Conservation (phyloP, 306 rosid species). For the Acmispon strigosus region DNA sequence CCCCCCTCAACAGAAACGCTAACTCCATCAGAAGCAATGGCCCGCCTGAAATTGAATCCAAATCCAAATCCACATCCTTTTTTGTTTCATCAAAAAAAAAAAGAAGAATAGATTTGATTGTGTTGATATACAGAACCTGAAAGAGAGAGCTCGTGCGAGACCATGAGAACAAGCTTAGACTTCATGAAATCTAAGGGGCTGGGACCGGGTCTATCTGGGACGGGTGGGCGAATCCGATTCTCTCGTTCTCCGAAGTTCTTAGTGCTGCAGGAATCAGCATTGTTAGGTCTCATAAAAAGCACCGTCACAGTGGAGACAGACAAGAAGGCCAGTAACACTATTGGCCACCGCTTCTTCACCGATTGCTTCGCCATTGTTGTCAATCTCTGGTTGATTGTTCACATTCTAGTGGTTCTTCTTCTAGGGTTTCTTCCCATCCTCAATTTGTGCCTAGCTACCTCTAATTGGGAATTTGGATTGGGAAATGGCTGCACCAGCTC, state of each 20-base stretch:
- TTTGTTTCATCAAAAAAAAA: not conserved
- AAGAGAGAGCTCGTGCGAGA: constrained; percentile 77
- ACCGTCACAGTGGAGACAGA: constrained; percentile 4
- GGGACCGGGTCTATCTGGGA: constrained; percentile 13
- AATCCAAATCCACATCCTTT: not conserved
- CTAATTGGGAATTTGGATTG: no score
- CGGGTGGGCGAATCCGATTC: constrained; percentile 19
- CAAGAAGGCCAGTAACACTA: constrained; percentile 20
- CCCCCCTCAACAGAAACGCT: constrained; percentile 68
- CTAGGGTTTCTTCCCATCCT: not conserved
- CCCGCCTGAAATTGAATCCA: constrained; percentile 51
- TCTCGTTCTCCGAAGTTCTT: not conserved
- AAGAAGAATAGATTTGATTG: not conserved
- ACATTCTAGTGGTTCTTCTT: not conserved
- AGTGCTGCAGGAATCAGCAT: constrained; percentile 47
- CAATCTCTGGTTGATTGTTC: not conserved
- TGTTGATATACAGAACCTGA: constrained; percentile 35
- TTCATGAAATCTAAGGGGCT: constrained; percentile 62
- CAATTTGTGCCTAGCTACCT: no score
- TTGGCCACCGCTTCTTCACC: constrained; percentile 41
- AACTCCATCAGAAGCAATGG: constrained; percentile 81
- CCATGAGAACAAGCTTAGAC: constrained; percentile 81
- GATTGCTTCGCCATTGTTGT: constrained; percentile 42
- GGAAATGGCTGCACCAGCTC: not conserved
- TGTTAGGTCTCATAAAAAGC: constrained; percentile 33